These are phyloP conservation scores for Diplodia intermedia DNA, from an alignment of 2,329 filamentous ascomycete genomes.

Conservation along the genomic window DNA sequence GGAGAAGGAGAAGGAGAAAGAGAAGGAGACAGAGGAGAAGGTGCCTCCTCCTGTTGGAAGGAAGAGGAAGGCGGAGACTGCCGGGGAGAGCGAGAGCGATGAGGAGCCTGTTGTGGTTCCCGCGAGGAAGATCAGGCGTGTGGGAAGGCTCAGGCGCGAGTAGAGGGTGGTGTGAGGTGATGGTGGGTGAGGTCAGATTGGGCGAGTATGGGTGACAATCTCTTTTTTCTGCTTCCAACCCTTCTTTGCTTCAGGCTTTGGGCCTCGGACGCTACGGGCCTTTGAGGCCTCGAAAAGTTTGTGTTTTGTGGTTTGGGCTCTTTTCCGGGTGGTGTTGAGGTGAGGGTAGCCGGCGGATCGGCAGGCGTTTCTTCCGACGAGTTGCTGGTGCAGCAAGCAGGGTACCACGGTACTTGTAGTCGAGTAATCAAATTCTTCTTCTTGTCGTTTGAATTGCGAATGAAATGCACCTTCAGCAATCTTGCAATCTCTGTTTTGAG, in stretches of 20 bases:
- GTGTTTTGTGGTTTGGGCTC: background rate
- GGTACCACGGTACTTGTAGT: background rate
- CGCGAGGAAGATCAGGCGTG: background rate
- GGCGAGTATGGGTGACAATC: too few species aligned
- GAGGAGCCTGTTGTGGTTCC: conserved; percentile 1
- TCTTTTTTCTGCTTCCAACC: too few species aligned
- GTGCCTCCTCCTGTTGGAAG: background rate
- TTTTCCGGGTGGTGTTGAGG: background rate
- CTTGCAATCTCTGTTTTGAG: background rate
- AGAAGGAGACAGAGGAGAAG: background rate
- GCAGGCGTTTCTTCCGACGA: background rate
- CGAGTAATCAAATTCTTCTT: background rate
- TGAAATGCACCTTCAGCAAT: too few species aligned
- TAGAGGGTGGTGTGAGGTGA: background rate
- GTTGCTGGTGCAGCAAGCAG: background rate
- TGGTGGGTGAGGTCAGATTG: too few species aligned
- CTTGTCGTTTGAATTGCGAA: too few species aligned
- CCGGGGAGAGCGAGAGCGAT: background rate
- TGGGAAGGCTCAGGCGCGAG: background rate
- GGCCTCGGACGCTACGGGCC: too few species aligned
- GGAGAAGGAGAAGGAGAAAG: background rate
- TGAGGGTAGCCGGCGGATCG: background rate
- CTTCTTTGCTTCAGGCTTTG: too few species aligned
- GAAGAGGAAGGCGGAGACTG: background rate
- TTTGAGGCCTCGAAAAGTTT: too few species aligned